Percentiles rank a stretch among this genome's conserved stretches.
phyloP scores from a whole-genome alignment of 1,284 basidiomycete genomes.

The Coniferiporia sulphurascens region DNA sequence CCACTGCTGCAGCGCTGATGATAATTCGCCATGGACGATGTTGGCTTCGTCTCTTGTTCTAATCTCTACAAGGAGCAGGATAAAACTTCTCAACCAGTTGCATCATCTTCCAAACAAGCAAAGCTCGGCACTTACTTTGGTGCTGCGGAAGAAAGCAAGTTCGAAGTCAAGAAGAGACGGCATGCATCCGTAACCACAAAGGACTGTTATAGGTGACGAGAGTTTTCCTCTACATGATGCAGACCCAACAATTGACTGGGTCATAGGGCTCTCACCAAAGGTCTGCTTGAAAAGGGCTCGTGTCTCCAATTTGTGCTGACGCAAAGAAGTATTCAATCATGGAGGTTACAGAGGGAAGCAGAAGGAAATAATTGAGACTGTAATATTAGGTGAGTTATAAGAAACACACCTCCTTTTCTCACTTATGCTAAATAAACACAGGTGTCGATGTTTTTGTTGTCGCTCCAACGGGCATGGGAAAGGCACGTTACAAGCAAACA shows the following conservation, averaged over 20 bases:
- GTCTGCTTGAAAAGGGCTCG: not conserved
- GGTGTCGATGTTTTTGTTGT: conserved; percentile 74
- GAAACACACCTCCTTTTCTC: not conserved
- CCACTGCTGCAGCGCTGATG: not conserved
- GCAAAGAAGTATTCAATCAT: conserved; percentile 35
- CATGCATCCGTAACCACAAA: conserved; percentile 1
- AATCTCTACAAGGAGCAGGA: not conserved
- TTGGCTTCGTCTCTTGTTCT: conserved; percentile 14
- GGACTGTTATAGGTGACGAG: conserved; percentile 12
- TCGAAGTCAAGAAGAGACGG: conserved; percentile 4
- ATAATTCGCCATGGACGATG: conserved; percentile 1
- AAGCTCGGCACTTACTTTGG: conserved; percentile 10
- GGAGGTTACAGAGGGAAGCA: conserved; percentile 38
- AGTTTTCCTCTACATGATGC: not conserved
- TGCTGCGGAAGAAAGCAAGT: conserved; percentile 1
- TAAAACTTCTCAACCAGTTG: not conserved
- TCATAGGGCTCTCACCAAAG: conserved; percentile 9
- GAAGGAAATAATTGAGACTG: conserved; percentile 37
- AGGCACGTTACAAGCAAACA: conserved; percentile 41
- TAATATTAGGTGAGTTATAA: conserved; percentile 28
- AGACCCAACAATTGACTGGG: not conserved
- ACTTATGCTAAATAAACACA: conserved; percentile 25
- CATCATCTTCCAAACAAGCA: conserved; percentile 10
- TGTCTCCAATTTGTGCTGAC: not conserved
- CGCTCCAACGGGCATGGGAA: conserved; percentile 86